Base-by-base conservation (phyloP, 805 yeast genomes). In the Kuraishia piskuri region DNA sequence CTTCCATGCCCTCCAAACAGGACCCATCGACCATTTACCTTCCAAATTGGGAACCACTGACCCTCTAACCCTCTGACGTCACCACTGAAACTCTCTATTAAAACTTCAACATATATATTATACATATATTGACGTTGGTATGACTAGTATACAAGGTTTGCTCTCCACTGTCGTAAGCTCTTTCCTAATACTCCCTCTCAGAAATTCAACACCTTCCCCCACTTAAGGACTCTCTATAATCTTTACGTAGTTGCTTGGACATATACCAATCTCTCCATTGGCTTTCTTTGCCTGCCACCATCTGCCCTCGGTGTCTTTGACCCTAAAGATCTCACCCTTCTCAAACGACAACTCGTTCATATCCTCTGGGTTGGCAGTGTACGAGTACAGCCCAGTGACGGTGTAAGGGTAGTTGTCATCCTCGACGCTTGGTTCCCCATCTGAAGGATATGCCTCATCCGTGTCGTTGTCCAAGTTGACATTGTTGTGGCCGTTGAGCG, bases 231-330 rank as follows among this genome's bases (percentile, higher is more conserved):
- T 45, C 61, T 78, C 83, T 54, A 86, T 71, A 56, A 90, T 74
- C 68, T 88, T 88, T 50, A 92, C 91, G 65, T 92, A 92, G 69
- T 92, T 94, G 62, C 96, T 86, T 51, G 99, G 98, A 68, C 96
- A 90, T 62, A 92, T 92, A 59, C 98, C 99, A 48, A 90, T 87
- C 67, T 90, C 94, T 36, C 99, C 99, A 60, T 82, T 86, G 8
- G 86, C 77, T 63, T 91, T 81, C 67, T 87, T 82, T 46, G 96
- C 97, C 71, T 90, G 96, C 98, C 98, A 92, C 99, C 99, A 92
- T 71, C 95, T 84, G 49, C 97, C 97, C 59, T 88, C 88, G 54
- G 90, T 89, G 64, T 92, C 97, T 60, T 89, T 89, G 36, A 92
- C 96, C 62, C 85, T 90, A 67, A 92, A 77, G n/a, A 90, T 73